phyloP scores from a whole-genome alignment of 768 basidiomycete genomes.

The Baorangia bicolor region DNA sequence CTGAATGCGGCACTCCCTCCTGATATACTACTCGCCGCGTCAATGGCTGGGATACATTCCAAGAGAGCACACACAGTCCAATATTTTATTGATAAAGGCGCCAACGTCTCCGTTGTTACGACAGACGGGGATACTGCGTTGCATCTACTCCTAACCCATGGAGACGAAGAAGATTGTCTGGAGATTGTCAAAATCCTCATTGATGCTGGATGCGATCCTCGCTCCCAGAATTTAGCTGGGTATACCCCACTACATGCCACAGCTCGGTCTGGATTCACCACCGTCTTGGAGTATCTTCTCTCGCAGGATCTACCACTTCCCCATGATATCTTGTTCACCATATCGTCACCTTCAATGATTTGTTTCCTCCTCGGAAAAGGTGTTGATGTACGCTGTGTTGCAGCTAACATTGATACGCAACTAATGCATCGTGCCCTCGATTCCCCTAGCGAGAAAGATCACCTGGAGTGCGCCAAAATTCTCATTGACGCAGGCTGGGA shows the following conservation, averaged over 20 bases:
- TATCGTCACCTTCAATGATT: background rate
- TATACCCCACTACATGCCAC: background rate
- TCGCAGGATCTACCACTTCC: background rate
- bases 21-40: background rate
- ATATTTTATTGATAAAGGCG: background rate
- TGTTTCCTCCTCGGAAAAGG: background rate
- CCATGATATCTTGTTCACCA: background rate
- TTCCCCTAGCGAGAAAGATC: background rate
- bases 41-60: accelerated
- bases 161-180: background rate
- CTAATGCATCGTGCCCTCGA: background rate
- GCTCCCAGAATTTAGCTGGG: background rate
- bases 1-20: background rate
- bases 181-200: background rate
- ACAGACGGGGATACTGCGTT: background rate
- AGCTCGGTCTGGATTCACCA: background rate
- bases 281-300: background rate
- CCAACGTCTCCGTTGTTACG: background rate
- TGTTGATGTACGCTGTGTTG: background rate
- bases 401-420: background rate
- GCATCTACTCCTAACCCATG: background rate
- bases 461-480: background rate
- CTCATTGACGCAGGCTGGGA: background rate
- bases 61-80: background rate
- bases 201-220: constrained; percentile 1